A percentile compares a stretch with the other conserved stretches of the same genome.
Conservation (phyloP, 805 yeast genomes). For the Wickerhamiella australiensis region DNA sequence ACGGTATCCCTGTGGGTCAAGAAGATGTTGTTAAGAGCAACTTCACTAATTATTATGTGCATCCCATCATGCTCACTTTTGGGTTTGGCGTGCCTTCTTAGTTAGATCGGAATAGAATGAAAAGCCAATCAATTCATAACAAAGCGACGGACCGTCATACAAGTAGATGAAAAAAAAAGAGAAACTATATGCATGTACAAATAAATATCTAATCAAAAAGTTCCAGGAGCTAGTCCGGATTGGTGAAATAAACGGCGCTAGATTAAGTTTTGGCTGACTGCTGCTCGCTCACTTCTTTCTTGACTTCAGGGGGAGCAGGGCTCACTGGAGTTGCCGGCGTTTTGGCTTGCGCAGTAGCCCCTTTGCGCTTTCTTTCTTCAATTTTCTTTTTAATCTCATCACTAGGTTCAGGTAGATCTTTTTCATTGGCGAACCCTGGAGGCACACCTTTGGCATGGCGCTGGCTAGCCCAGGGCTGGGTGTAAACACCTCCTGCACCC, state of each 20-base stretch:
- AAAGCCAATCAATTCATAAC: not conserved
- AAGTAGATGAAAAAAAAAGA: not conserved
- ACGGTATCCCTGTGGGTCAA: slow-evolving; percentile 90
- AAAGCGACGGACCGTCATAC: no score
- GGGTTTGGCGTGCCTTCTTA: slow-evolving; percentile 59
- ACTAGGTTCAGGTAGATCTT: slow-evolving; percentile 9
- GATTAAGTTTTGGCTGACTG: not conserved
- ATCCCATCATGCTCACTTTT: slow-evolving; percentile 79
- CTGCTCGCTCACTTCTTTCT: not conserved
- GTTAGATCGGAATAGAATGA: not conserved
- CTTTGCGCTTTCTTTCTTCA: not conserved
- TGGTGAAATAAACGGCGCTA: not conserved
- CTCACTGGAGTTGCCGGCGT: not conserved
- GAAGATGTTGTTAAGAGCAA: slow-evolving; percentile 76
- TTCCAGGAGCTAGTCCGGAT: no score
- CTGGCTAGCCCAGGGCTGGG: slow-evolving; percentile 30
- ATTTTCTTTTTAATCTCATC: not conserved
- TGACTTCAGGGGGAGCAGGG: not conserved
- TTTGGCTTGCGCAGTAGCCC: not conserved
- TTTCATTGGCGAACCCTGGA: slow-evolving; percentile 46
- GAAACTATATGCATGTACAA: not conserved
- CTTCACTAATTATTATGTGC: slow-evolving; percentile 80
- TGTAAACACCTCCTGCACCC: slow-evolving; percentile 36
- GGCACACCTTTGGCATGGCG: slow-evolving; percentile 80
- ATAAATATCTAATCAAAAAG: not conserved